A percentile compares a stretch with the other conserved stretches of the same genome.
Conservation (phyloP, 257 asterid genomes). For the Gardenia jasminoides region DNA sequence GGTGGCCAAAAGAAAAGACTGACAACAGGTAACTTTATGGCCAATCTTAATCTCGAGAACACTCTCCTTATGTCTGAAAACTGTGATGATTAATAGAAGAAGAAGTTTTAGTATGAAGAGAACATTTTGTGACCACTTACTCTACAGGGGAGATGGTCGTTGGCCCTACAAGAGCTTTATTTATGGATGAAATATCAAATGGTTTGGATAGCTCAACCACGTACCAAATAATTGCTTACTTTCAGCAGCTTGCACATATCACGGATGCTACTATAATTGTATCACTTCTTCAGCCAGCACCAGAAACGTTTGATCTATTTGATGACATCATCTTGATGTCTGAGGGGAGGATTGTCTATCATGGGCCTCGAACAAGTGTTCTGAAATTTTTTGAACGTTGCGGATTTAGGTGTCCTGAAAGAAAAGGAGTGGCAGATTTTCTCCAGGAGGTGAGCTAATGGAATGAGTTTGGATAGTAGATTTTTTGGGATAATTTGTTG, state of each 20-base stretch:
- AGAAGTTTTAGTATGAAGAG: neutral
- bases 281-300: conserved; percentile 65
- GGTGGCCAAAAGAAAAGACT: conserved; percentile 67
- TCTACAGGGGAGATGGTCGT: conserved; percentile 57
- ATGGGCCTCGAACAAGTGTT: conserved; percentile 43
- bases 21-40: conserved; percentile 39
- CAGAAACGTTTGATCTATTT: conserved; percentile 58
- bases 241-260: conserved; percentile 50
- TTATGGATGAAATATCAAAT: conserved; percentile 61
- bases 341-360: conserved; percentile 55
- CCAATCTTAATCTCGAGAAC: neutral
- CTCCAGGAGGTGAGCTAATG: conserved; percentile 49
- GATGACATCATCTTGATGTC: conserved; percentile 55
- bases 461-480: no score
- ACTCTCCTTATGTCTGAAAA: neutral
- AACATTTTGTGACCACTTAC: neutral
- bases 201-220: conserved; percentile 67
- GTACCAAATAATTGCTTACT: conserved; percentile 44
- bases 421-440: conserved; percentile 70
- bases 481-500: no score
- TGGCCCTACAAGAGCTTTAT: conserved; percentile 57
- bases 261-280: conserved; percentile 47
- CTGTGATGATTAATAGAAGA: neutral
- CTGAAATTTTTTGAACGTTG: conserved; percentile 44
- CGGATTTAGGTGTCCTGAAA: conserved; percentile 58